Evolutionary conservation across 2,329 filamentous ascomycete species (phyloP).

Genomic region (Claviceps paspali): DNA sequence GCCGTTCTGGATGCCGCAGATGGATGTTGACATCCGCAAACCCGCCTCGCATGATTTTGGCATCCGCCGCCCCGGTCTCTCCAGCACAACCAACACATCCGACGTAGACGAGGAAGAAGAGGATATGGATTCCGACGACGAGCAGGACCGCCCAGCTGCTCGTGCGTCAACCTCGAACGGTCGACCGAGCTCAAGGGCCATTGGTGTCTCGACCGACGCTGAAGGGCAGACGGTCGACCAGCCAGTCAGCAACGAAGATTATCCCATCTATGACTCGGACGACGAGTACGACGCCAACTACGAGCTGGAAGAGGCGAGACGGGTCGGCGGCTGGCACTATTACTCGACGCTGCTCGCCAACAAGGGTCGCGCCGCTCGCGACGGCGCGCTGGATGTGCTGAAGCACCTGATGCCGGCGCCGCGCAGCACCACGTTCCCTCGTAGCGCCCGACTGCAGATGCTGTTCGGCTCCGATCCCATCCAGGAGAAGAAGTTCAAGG

Average conservation of each 20-base stretch:
- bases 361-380: slow-evolving; percentile 27
- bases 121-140: slow-evolving; percentile 53
- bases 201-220: slow-evolving; percentile 42
- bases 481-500: slow-evolving; percentile 47
- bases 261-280: slow-evolving; percentile 74
- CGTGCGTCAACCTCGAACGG: slow-evolving; percentile 13
- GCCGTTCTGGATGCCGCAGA: slow-evolving; percentile 96
- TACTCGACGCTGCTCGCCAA: slow-evolving; percentile 41
- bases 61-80: slow-evolving; percentile 65
- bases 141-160: slow-evolving; percentile 21
- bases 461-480: slow-evolving; percentile 41
- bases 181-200: slow-evolving; percentile 24
- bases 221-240: slow-evolving; percentile 67
- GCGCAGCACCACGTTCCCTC: slow-evolving; percentile 38
- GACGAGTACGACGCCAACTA: slow-evolving; percentile 66
- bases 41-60: slow-evolving; percentile 79
- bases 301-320: slow-evolving; percentile 60
- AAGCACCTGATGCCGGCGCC: slow-evolving; percentile 40
- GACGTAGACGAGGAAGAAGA: slow-evolving; percentile 48
- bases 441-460: slow-evolving; percentile 36
- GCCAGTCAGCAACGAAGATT: slow-evolving; percentile 49
- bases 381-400: slow-evolving; percentile 27
- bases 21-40: slow-evolving; percentile 95
- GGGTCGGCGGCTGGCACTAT: slow-evolving; percentile 64
- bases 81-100: slow-evolving; percentile 62